Conservation (phyloP, 1,284 basidiomycete genomes). For the Irpex sp. region DNA sequence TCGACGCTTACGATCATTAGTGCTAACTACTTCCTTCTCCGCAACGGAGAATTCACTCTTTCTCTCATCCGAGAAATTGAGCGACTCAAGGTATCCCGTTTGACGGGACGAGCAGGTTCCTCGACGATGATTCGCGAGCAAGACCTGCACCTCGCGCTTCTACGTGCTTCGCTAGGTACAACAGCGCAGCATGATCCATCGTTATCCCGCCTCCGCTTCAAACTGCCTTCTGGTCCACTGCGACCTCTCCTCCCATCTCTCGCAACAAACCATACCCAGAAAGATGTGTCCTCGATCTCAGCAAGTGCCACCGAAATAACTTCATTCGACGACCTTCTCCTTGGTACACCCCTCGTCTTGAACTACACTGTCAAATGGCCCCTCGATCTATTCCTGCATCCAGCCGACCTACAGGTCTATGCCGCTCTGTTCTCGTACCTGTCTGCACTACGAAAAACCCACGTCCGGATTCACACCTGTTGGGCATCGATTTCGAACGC, state of each 20-base stretch:
- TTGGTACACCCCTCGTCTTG: constrained; percentile 72
- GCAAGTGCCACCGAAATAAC: constrained; percentile 33
- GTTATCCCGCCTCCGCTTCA: constrained; percentile 65
- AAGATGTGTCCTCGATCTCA: constrained; percentile 29
- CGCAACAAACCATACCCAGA: constrained; percentile 24
- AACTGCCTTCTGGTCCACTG: constrained; percentile 71
- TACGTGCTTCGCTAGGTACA: constrained; percentile 80
- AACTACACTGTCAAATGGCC: constrained; percentile 78
- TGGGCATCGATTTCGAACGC: constrained; percentile 82
- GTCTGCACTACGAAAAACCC: constrained; percentile 77
- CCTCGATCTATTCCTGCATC: constrained; percentile 82
- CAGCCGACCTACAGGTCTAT: constrained; percentile 70
- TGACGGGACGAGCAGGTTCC: constrained; percentile 59
- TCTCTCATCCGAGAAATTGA: constrained; percentile 80
- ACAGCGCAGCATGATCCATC: constrained; percentile 76
- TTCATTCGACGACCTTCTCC: constrained; percentile 66
- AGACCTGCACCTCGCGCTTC: constrained; percentile 76
- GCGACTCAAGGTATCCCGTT: constrained; percentile 67
- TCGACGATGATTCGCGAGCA: constrained; percentile 80
- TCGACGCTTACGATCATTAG: constrained; percentile 26
- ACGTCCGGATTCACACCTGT: constrained; percentile 70
- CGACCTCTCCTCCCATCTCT: constrained; percentile 68
- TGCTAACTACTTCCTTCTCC: constrained; percentile 80
- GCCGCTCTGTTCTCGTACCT: constrained; percentile 78
- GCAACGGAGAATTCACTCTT: constrained; percentile 82